These are phyloP conservation scores for Boletus vinaceobasis DNA, from an alignment of 768 basidiomycete genomes.

Conservation along the genomic window DNA sequence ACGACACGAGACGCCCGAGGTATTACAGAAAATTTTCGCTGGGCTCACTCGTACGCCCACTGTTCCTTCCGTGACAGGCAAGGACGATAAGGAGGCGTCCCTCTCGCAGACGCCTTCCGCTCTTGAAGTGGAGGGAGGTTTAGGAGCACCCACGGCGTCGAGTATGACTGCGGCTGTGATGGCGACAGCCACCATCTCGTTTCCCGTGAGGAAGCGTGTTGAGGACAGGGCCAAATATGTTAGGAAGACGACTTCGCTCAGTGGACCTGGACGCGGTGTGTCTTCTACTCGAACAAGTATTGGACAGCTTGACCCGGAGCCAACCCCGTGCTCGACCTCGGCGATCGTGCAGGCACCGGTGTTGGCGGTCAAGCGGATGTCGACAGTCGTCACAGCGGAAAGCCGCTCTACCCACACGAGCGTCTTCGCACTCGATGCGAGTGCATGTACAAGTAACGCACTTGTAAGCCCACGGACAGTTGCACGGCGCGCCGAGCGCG, in stretches of 20 bases:
- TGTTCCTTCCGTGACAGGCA: neutral
- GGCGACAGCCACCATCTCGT: constrained; percentile 13
- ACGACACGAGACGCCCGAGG: neutral
- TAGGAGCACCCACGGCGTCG: neutral
- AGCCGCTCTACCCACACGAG: neutral
- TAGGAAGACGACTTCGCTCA: constrained; percentile 5
- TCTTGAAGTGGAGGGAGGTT: neutral
- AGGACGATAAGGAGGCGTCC: neutral
- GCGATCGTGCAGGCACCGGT: neutral
- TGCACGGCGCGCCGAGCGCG: constrained; percentile 17
- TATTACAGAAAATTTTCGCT: neutral
- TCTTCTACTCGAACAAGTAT: neutral
- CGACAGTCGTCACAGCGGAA: neutral
- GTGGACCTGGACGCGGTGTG: neutral
- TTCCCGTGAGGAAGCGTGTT: constrained; percentile 19
- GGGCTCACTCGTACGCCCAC: neutral
- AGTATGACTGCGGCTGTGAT: neutral
- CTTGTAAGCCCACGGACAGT: constrained; percentile 18
- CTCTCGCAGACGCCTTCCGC: neutral
- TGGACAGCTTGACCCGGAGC: neutral
- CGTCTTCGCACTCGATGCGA: neutral
- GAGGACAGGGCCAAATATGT: neutral
- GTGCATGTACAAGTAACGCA: neutral
- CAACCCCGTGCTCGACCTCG: constrained; percentile 4
- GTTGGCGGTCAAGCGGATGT: neutral